Percentiles rank a stretch among this genome's conserved stretches.
These are phyloP conservation scores for Aspergillus sclerotialis DNA, from an alignment of 2,329 filamentous ascomycete species.

Conservation along the genomic window DNA sequence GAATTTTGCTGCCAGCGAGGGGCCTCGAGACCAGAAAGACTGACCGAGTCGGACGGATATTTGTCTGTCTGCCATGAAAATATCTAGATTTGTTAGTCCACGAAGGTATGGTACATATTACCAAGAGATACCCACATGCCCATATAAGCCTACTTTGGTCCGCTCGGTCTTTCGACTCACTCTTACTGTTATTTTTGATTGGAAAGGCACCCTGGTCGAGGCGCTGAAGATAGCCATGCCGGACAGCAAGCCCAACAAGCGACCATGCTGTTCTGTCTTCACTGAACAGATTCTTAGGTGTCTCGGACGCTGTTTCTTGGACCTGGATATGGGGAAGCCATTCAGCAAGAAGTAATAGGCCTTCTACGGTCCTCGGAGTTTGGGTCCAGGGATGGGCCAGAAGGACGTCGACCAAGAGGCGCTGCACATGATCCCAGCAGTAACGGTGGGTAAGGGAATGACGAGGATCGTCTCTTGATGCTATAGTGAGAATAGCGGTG, in stretches of 20 bases:
- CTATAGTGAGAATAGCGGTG: conserved; percentile 8
- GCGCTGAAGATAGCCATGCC: conserved; percentile 15
- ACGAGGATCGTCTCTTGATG: conserved; percentile 5
- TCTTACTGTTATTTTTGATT: conserved; percentile 1
- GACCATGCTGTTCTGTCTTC: conserved; percentile 18
- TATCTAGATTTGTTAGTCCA: conserved; percentile 3
- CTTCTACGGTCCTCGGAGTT: conserved; percentile 11
- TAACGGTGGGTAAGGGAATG: conserved; percentile 5
- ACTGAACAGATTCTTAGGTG: not conserved
- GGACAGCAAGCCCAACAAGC: conserved; percentile 15
- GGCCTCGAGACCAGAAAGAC: conserved; percentile 17
- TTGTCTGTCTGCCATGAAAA: conserved; percentile 13
- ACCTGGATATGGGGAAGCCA: conserved; percentile 15
- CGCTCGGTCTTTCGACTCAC: conserved; percentile 1
- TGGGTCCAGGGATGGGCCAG: conserved; percentile 9
- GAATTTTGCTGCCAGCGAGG: conserved; percentile 10
- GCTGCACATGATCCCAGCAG: conserved; percentile 5
- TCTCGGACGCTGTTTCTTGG: conserved; percentile 1
- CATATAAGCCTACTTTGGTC: conserved; percentile 7
- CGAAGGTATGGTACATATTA: not conserved
- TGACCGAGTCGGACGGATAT: conserved; percentile 17
- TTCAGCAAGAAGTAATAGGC: conserved; percentile 14
- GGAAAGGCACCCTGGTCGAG: conserved; percentile 13
- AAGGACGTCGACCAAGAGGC: conserved; percentile 7
- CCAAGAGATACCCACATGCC: conserved; percentile 7